phyloP scores from a whole-genome alignment of 2,329 filamentous ascomycete genomes.

The Talaromyces islandicus region DNA sequence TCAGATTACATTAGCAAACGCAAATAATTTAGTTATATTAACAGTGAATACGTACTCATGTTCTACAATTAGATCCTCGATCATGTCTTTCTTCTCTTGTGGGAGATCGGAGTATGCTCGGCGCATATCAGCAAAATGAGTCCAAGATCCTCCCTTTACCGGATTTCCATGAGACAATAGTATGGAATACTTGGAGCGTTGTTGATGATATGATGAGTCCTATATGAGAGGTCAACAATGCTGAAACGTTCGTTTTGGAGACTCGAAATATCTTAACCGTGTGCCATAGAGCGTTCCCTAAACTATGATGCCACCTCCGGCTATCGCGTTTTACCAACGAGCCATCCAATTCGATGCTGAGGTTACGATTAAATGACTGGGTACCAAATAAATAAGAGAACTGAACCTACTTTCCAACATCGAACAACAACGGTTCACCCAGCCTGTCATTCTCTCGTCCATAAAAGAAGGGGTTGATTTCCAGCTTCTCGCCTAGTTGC shows the following conservation, averaged over 20 bases:
- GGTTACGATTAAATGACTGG: too few species aligned
- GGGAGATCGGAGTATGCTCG: slow-evolving; percentile 16
- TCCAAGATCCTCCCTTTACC: slow-evolving; percentile 15
- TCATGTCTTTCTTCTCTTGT: slow-evolving; percentile 10
- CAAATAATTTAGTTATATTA: too few species aligned
- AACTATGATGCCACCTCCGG: slow-evolving; percentile 18
- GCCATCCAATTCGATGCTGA: slow-evolving; percentile 16
- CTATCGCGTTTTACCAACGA: slow-evolving; percentile 16
- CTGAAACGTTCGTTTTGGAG: background rate
- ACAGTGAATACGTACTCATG: slow-evolving; percentile 11
- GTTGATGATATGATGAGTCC: slow-evolving; percentile 22
- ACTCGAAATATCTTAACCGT: slow-evolving; percentile 10
- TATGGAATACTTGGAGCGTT: slow-evolving; percentile 21
- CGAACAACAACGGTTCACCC: slow-evolving; percentile 17
- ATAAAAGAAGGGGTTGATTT: slow-evolving; percentile 22
- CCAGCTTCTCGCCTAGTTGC: slow-evolving; percentile 18
- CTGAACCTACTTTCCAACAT: slow-evolving; percentile 18
- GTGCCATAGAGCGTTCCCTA: slow-evolving; percentile 24
- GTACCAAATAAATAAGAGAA: background rate
- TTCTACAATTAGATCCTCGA: slow-evolving; percentile 14
- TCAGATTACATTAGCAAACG: background rate
- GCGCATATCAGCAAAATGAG: slow-evolving; percentile 18
- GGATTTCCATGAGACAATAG: slow-evolving; percentile 16
- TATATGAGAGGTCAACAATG: background rate
- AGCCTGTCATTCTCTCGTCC: slow-evolving; percentile 21